Evolutionary conservation across 441 rosid genomes (phyloP).

Genomic region (Erodium trifolium): DNA sequence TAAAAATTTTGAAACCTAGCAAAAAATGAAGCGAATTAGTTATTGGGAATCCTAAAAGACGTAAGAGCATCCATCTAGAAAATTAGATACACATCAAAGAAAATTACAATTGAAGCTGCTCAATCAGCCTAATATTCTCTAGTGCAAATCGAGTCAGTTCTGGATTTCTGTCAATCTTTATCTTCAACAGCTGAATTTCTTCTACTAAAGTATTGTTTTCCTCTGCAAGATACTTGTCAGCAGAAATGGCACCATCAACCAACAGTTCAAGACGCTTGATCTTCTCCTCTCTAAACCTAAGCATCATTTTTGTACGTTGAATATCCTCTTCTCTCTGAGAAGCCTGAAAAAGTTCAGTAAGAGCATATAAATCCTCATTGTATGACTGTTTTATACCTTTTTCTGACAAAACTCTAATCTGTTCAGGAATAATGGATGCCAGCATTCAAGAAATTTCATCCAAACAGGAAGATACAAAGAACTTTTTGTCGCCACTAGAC

Average conservation of each 20-base stretch:
- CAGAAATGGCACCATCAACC: constrained; percentile 51
- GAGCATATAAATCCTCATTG: constrained; percentile 13
- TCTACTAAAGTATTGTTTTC: constrained; percentile 66
- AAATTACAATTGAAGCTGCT: constrained; percentile 66
- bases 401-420: constrained; percentile 28
- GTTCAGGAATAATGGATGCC: constrained; percentile 14
- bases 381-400: constrained; percentile 17
- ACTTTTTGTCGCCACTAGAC: constrained; percentile 15
- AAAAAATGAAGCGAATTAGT: constrained; percentile 14
- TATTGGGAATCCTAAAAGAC: constrained; percentile 16
- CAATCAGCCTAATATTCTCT: constrained; percentile 91
- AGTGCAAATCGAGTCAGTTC: constrained; percentile 94
- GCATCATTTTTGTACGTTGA: constrained; percentile 95
- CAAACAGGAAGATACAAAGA: not conserved
- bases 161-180: constrained; percentile 86
- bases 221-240: constrained; percentile 57
- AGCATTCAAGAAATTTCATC: constrained; percentile 3
- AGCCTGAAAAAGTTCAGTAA: constrained; percentile 44
- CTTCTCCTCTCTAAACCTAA: constrained; percentile 92
- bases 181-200: constrained; percentile 83
- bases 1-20: constrained; percentile 88
- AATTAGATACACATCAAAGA: constrained; percentile 7
- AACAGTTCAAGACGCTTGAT: constrained; percentile 84
- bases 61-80: constrained; percentile 14
- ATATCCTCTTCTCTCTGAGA: constrained; percentile 95